Percentiles rank a stretch among this genome's conserved stretches.
Conservation (phyloP, 495 filamentous ascomycete genomes). For the Aspergillus nanangensis region DNA sequence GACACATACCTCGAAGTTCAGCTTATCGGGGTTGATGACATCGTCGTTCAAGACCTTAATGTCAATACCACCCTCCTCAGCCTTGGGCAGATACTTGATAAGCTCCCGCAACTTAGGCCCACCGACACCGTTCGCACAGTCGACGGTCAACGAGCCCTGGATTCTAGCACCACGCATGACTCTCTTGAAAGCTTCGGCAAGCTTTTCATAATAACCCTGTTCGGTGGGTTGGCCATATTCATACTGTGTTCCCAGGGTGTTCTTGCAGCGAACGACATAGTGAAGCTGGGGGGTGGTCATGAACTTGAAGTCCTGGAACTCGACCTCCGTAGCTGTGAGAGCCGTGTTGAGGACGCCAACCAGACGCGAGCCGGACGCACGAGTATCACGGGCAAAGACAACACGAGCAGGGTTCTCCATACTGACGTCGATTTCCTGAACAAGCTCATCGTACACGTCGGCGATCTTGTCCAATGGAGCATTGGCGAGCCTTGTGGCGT, state of each 20-base stretch:
- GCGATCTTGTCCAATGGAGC: constrained; percentile 67
- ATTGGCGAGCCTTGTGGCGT: constrained; percentile 86
- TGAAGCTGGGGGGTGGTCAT: constrained; percentile 95
- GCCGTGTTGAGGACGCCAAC: constrained; percentile 72
- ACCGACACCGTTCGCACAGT: constrained; percentile 96
- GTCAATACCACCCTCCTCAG: constrained; percentile 60
- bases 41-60: constrained; percentile 90
- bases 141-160: constrained; percentile 71
- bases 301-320: constrained; percentile 75
- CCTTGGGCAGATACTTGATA: constrained; percentile 71
- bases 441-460: constrained; percentile 69
- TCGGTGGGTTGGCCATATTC: constrained; percentile 87
- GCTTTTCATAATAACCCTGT: constrained; percentile 91
- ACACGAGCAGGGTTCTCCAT: constrained; percentile 66
- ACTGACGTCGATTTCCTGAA: constrained; percentile 69
- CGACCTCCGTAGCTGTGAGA: constrained; percentile 66
- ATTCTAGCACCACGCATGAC: constrained; percentile 73
- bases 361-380: constrained; percentile 82
- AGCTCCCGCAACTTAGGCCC: constrained; percentile 87
- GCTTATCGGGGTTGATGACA: constrained; percentile 76
- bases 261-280: constrained; percentile 91
- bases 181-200: constrained; percentile 70
- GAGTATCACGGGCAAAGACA: constrained; percentile 87
- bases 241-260: constrained; percentile 76
- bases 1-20: constrained; percentile 75